Evolutionary conservation across 805 yeast genomes (phyloP).

Genomic region (Hermanozyma aechmeae): DNA sequence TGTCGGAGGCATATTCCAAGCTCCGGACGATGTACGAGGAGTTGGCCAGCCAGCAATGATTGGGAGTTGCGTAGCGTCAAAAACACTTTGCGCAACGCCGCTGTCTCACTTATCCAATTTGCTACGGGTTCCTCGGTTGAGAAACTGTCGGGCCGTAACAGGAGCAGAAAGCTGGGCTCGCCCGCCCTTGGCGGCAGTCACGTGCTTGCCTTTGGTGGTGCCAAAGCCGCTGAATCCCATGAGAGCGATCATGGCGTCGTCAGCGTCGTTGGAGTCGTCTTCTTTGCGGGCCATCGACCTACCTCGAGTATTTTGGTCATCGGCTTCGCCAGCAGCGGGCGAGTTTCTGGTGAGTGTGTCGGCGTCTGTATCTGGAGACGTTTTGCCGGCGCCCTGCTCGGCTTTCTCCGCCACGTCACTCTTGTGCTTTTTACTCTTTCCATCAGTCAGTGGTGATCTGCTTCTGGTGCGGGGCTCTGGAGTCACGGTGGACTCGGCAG

Average conservation of each 20-base stretch:
- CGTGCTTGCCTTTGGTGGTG: conserved; percentile 49
- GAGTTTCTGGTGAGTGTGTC: too few relatives aligned
- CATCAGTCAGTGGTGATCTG: background rate
- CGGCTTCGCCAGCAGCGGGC: background rate
- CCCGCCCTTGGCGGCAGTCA: conserved; percentile 40
- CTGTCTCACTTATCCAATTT: too few relatives aligned
- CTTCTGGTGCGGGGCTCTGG: background rate
- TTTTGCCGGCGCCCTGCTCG: background rate
- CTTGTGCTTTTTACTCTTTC: background rate
- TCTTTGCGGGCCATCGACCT: conserved; percentile 4
- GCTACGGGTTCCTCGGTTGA: conserved; percentile 50
- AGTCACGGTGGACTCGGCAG: too few relatives aligned
- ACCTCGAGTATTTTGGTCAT: background rate
- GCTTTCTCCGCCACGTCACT: background rate
- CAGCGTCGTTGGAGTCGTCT: conserved; percentile 14
- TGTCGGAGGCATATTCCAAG: conserved; percentile 52
- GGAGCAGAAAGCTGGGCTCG: conserved; percentile 26
- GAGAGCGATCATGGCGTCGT: conserved; percentile 27
- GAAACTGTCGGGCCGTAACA: conserved; percentile 48
- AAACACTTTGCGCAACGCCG: too few relatives aligned
- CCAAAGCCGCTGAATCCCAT: conserved; percentile 55
- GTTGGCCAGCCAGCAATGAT: conserved; percentile 26
- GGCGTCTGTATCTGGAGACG: too few relatives aligned
- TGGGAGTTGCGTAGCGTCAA: background rate
- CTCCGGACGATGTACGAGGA: conserved; percentile 53